Evolutionary conservation across 2,329 filamentous ascomycete genomes (phyloP).

Genomic region (Ascochyta clinopodiicola): DNA sequence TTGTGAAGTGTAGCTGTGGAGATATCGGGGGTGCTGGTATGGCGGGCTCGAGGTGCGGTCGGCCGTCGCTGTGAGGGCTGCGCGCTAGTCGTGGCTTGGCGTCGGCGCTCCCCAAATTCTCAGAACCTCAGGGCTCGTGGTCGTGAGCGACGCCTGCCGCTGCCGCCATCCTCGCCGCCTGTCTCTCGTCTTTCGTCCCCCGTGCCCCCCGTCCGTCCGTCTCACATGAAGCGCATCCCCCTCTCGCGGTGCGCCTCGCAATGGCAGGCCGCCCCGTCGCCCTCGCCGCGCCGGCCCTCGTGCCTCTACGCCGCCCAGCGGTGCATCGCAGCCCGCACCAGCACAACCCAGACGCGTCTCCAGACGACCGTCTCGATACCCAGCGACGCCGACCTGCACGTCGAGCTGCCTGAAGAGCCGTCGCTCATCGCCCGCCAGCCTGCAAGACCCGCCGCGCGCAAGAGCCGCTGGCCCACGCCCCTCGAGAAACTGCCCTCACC

Average conservation of each 20-base stretch:
- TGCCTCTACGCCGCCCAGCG: constrained; percentile 38
- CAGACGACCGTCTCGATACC: constrained; percentile 9
- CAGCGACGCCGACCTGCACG: constrained; percentile 2
- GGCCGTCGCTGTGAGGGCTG: constrained; percentile 3
- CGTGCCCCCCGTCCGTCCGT: background rate
- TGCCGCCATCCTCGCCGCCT: constrained; percentile 10
- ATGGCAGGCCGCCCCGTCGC: constrained; percentile 55
- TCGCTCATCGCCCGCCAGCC: background rate
- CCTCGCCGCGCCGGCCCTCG: constrained; percentile 52
- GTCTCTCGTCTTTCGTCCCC: constrained; percentile 8
- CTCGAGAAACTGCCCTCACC: constrained; percentile 70
- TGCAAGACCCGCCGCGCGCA: constrained; percentile 1
- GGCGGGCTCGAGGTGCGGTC: background rate
- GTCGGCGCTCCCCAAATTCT: constrained; percentile 13
- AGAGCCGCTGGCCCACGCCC: constrained; percentile 20
- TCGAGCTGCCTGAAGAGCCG: constrained; percentile 3
- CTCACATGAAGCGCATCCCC: constrained; percentile 67
- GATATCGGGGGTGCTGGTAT: constrained; percentile 3
- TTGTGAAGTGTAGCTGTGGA: constrained; percentile 66
- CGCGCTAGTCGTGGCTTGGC: constrained; percentile 12
- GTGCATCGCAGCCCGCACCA: constrained; percentile 14
- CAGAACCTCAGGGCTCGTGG: constrained; percentile 2
- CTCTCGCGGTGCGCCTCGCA: constrained; percentile 66
- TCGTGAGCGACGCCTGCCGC: constrained; percentile 1
- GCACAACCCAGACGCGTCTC: background rate